Percentiles rank a stretch among this genome's conserved stretches.
Evolutionary conservation across 169 alveolate species (phyloP).

Genomic region (Plasmodium vinckei): DNA sequence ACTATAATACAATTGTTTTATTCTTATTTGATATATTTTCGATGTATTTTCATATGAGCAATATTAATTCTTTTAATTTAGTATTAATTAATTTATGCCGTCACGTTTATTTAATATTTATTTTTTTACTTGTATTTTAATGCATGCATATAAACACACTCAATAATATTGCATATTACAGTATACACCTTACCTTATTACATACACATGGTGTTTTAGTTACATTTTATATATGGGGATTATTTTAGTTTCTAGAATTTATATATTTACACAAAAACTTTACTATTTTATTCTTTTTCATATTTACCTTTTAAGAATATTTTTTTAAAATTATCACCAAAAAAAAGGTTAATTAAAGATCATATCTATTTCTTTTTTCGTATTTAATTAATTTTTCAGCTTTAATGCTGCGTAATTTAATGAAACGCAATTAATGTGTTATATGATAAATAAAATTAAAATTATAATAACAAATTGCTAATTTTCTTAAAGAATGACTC

Average conservation of each 20-base stretch:
- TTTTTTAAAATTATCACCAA: background rate
- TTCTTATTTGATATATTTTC: background rate
- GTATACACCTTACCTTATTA: background rate
- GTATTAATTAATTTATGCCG: background rate
- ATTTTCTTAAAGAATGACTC: conserved; percentile 34
- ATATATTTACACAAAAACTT: conserved; percentile 8
- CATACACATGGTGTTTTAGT: background rate
- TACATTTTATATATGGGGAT: background rate
- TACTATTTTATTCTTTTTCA: conserved; percentile 4
- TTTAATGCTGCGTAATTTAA: background rate
- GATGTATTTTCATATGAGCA: background rate
- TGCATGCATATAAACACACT: background rate
- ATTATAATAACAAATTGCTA: too few relatives aligned
- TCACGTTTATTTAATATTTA: background rate
- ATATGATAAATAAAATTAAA: background rate
- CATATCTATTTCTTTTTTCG: background rate
- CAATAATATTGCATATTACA: background rate
- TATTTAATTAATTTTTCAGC: background rate
- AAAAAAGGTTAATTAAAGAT: too few relatives aligned
- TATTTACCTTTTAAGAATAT: background rate
- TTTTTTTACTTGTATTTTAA: conserved; percentile 1
- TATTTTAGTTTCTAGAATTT: conserved; percentile 1
- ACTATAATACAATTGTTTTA: background rate
- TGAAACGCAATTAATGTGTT: background rate
- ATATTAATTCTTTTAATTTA: background rate